A percentile compares a stretch with the other conserved stretches of the same genome.
These are phyloP conservation scores for Macrolepiota albuminosa DNA, from an alignment of 768 basidiomycete species.

Conservation along the genomic window DNA sequence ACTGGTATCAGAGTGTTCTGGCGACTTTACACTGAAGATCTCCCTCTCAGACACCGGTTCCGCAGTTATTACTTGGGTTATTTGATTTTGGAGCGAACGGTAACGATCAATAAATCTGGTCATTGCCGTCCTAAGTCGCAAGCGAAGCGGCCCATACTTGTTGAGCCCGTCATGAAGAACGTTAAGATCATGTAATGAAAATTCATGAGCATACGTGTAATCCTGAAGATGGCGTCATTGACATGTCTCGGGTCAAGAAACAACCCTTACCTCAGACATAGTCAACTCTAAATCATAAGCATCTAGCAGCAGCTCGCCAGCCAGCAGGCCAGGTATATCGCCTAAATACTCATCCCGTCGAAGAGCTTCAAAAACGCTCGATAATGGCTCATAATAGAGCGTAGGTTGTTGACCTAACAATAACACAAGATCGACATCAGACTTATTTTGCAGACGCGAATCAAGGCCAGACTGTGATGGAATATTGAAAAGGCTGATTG, in stretches of 20 bases:
- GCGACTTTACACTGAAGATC: not conserved
- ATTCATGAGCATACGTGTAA: slow-evolving; percentile 62
- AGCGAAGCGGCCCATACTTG: slow-evolving; percentile 57
- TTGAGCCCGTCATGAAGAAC: slow-evolving; percentile 63
- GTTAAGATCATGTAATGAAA: slow-evolving; percentile 69
- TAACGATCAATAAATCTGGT: slow-evolving; percentile 69
- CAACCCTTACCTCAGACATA: slow-evolving; percentile 55
- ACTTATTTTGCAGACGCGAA: slow-evolving; percentile 20
- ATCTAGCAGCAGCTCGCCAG: slow-evolving; percentile 64
- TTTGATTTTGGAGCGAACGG: slow-evolving; percentile 55
- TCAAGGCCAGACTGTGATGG: slow-evolving; percentile 26
- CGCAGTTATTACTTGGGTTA: slow-evolving; percentile 26
- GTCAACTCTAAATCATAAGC: slow-evolving; percentile 64
- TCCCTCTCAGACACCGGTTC: not conserved
- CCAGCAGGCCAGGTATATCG: slow-evolving; percentile 39
- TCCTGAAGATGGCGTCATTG: slow-evolving; percentile 40
- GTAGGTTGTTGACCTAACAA: slow-evolving; percentile 62
- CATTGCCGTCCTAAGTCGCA: slow-evolving; percentile 40
- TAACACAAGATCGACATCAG: slow-evolving; percentile 26
- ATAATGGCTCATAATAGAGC: slow-evolving; percentile 74
- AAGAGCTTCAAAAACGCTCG: slow-evolving; percentile 65
- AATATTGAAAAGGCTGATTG: slow-evolving; percentile 54
- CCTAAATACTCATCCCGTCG: slow-evolving; percentile 56
- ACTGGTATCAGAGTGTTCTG: not conserved
- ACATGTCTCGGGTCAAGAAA: not conserved